A percentile compares a stretch with the other conserved stretches of the same genome.
Evolutionary conservation across 371 early-diverging fungal genomes (phyloP).

Genomic region (Mucor irregularis): DNA sequence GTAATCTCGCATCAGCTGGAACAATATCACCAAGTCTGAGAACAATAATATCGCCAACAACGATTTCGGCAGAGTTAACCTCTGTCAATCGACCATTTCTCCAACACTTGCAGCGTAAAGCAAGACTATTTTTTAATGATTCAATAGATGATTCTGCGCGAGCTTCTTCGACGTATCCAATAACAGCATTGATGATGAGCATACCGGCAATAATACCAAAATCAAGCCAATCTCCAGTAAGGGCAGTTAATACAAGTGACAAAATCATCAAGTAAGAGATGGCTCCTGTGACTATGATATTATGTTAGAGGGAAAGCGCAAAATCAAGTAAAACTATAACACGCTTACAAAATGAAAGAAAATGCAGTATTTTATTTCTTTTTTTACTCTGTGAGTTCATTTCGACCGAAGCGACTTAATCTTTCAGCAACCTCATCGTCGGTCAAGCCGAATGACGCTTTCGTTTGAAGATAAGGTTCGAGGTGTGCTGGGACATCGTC

Average conservation of each 20-base stretch:
- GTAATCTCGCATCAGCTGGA: constrained; percentile 86
- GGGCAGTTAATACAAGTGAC: constrained; percentile 71
- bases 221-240: constrained; percentile 81
- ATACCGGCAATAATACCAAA: constrained; percentile 85
- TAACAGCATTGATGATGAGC: constrained; percentile 83
- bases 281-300: constrained; percentile 70
- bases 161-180: constrained; percentile 89
- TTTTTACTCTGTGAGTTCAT: constrained; percentile 79
- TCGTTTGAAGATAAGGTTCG: constrained; percentile 69
- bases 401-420: constrained; percentile 61
- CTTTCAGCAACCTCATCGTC: constrained; percentile 59
- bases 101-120: constrained; percentile 76
- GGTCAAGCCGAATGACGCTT: constrained; percentile 63
- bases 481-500: constrained; percentile 72
- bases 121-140: constrained; percentile 86
- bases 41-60: constrained; percentile 89
- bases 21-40: constrained; percentile 92
- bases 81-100: constrained; percentile 78
- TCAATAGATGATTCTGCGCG: constrained; percentile 88
- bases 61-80: constrained; percentile 72
- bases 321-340: background rate
- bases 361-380: constrained; percentile 81
- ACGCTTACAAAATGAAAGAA: constrained; percentile 71
- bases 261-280: constrained; percentile 89
- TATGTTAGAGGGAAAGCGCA: background rate